phyloP scores from a whole-genome alignment of 768 basidiomycete species.

The Coprinellus aureogranulatus region DNA sequence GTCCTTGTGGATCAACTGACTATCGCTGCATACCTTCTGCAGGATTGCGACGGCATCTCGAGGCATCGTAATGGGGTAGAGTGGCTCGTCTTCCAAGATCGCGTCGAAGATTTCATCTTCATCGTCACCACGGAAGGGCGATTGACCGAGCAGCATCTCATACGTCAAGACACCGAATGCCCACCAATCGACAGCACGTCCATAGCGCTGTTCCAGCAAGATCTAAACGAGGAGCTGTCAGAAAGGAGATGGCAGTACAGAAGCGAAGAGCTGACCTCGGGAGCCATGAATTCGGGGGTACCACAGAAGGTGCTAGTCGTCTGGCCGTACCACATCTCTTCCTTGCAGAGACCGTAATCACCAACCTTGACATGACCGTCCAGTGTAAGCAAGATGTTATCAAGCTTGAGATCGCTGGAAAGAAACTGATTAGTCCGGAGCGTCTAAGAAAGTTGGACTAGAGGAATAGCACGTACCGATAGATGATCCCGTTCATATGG shows the following conservation, averaged over 20 bases:
- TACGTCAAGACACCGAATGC: slow-evolving; percentile 98
- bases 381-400: slow-evolving; percentile 93
- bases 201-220: slow-evolving; percentile 97
- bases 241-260: background rate
- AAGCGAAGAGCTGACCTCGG: slow-evolving; percentile 77
- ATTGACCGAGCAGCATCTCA: slow-evolving; percentile 98
- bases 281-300: slow-evolving; percentile 99
- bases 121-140: slow-evolving; percentile 98
- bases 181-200: slow-evolving; percentile 99
- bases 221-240: slow-evolving; percentile 55
- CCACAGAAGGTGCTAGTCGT: slow-evolving; percentile 99
- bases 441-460: background rate
- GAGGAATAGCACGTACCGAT: slow-evolving; percentile 59
- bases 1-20: background rate
- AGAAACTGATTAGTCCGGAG: background rate
- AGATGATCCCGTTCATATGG: slow-evolving; percentile 98
- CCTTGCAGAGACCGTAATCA: slow-evolving; percentile 98
- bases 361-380: slow-evolving; percentile 99
- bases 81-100: slow-evolving; percentile 94
- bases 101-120: slow-evolving; percentile 99
- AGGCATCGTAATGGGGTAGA: slow-evolving; percentile 99
- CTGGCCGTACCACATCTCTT: slow-evolving; percentile 95
- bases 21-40: slow-evolving; percentile 65
- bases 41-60: slow-evolving; percentile 93
- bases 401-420: slow-evolving; percentile 89